Evolutionary conservation across 176 grass and related monocot genomes (phyloP), one percentile per base, ranked within the genome.

Genomic region (Cocos nucifera): DNA sequence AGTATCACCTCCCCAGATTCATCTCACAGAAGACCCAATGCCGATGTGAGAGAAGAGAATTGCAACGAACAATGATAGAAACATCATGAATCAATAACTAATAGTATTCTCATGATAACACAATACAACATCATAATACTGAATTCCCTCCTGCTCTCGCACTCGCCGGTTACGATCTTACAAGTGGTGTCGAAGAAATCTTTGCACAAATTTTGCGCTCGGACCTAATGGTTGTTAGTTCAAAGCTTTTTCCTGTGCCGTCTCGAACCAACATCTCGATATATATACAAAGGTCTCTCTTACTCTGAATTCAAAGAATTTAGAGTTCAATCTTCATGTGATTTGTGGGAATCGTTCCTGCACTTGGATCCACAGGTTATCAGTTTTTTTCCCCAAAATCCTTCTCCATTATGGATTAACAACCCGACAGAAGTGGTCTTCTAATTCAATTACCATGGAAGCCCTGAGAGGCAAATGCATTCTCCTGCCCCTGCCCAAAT

Each of bases 321-420:
- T 64, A 81, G 63, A 28, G 71, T 62, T 75, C 78, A 24, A 57
- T 72, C 78, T 74, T 74, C 64, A 58, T 74, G 64, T 74, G 70
- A 16, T 68, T 63, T 23, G 49, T 70, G 66, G 63, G 52, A 23
- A 29, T 21, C 58, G 52, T 20, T 1, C 77, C 77, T 80, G 77
- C 77, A 52, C 51, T 63, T 29, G 63, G 20, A 56, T 15, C 10
- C 17, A 3, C 35, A 12, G 35, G 6, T 44, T 2, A 44, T 44
- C 35, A 44, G 10, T 14, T 44, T 44, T 21, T 35, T 14, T 6
- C 35, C 35, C 28, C 4, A 6, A 14, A 44, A 12, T 44, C 35
- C 35, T 44, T 14, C 10, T 12, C 9, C 8, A 44, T 44, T 14
- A 44, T 44, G 35, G 8, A 14, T 12, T 14, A 14, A 44, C 10